Evolutionary conservation across 352 stramenopile species (phyloP), one percentile per base, ranked within the genome.

Genomic region (Aphanomyces invadans): DNA sequence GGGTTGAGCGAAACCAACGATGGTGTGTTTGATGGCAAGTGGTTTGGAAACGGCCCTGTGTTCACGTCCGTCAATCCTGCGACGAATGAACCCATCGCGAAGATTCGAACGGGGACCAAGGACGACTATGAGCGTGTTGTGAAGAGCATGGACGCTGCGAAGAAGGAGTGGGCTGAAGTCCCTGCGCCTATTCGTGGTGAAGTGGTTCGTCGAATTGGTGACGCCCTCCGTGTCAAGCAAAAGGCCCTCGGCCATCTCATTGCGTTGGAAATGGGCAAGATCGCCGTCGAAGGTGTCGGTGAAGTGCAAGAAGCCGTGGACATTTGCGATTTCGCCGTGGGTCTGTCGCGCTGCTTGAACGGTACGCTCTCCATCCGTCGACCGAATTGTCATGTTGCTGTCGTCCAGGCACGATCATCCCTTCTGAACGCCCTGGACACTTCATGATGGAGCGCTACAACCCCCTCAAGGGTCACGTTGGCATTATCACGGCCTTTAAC

Each of bases 381-480:
- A n/a, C 15, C n/a, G 10, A 15, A 54, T 54, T 54, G n/a, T 31
- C n/a, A 54, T 25, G 46, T 11, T 54, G 46, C 10, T 54, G 46
- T 31, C 46, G 15, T 54, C n/a, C n/a, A 54, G 90, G 90, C 48
- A 88, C 83, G 17, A 79, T 97, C 68, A 94, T 97, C 51, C 89
- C 89, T 19, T 96, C 86, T 2, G 90, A 97, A 69, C 85, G 90
- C 25, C 83, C 84, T 1, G 88, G 88, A 0, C 90, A 97, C 77
- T 92, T 94, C 42, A 95, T 97, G 86, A 96, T 97, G 86, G 90
- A 97, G 71, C 80, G 81, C 12, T 97, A 94, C 76, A 96, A 97
- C 73, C 90, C 90, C 33, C 75, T 97, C 32, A 91, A 95, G 75
- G 91, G 91, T 67, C 87, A 95, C 65, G 86, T 97, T 28, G 91